These are phyloP conservation scores for Erythrophleum ivorense DNA, from an alignment of 331 rosid species.

Conservation along the genomic window DNA sequence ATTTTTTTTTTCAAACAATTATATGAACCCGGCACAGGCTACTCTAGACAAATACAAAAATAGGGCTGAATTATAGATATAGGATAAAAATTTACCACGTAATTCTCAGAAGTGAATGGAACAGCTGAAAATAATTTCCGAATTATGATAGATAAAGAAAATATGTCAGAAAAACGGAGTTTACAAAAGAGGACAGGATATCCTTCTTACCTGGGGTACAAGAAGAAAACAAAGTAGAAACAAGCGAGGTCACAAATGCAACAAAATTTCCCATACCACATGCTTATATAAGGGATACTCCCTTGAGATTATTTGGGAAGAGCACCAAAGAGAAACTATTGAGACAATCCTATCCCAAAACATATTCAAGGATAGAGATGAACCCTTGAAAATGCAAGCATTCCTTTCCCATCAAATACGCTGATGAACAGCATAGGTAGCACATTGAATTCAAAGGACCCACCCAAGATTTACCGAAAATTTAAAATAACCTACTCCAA, in stretches of 20 bases:
- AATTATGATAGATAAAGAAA: neutral
- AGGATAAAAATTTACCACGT: neutral
- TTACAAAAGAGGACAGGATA: neutral
- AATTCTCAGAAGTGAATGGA: constrained; percentile 1
- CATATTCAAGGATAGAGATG: neutral
- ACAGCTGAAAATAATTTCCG: neutral
- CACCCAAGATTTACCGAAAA: too few relatives aligned
- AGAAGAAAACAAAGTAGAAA: constrained; percentile 7
- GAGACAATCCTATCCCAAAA: neutral
- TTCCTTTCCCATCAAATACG: too few relatives aligned
- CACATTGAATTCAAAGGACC: too few relatives aligned
- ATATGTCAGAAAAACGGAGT: neutral
- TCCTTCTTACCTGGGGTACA: neutral
- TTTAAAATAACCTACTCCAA: too few relatives aligned
- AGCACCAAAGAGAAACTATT: neutral
- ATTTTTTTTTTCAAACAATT: neutral
- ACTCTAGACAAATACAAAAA: neutral
- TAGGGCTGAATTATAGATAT: neutral
- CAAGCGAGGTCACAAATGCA: neutral
- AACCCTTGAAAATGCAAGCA: neutral
- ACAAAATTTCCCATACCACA: neutral
- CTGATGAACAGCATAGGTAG: too few relatives aligned
- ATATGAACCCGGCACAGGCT: neutral
- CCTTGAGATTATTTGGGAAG: neutral
- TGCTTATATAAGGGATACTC: neutral